Base-by-base conservation (phyloP, 2,329 filamentous ascomycete genomes). In the Dothidotthia symphoricarpi region DNA sequence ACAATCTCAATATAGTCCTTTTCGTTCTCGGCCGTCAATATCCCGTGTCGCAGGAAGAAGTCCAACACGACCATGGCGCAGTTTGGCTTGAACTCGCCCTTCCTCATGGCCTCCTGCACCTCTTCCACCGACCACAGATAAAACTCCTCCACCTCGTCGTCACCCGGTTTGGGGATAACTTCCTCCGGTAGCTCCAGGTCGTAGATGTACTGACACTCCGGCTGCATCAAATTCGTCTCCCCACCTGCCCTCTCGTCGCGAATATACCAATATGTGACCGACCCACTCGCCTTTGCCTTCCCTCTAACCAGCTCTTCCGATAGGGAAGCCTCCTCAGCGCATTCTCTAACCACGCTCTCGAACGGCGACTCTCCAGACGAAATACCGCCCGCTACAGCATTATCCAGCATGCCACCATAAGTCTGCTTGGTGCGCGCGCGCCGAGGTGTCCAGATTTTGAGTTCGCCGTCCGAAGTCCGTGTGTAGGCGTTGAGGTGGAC, bases 401-500 rank as follows among this genome's bases (percentile, higher is more conserved):
- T 98, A 67, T 98, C 93, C 50, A 98, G 74, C 74, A 96, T 90
- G n/a, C 85, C 78, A 0, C 85, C 84, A 61, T 91, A 98, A 0
- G 89, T 96, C 51, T 86, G 81, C 73, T 97, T 98, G 41, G 74
- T 78, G 34, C 73, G 74, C 10, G 89, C 80, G 8, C 93, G 77
- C 30, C 83, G 78, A 3, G 93, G 86, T 2, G 95, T 80, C 91
- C 93, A 97, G 27, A 98, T 75, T 57, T 81, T 83, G 29, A 95
- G 69, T 13, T 82, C 83, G 35, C 76, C 66, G 26, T 75, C 71
- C 15, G 45, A 39, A 11, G 57, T 59, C 16, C 51, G 46, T 10
- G 63, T 61, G 39, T 64, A 74, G 1, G 61, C 68, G 0, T 59
- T 63, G 41, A 72, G 36, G 38, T 74, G 71, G 9, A 71, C 65